Percentiles rank a stretch among this genome's conserved stretches.
phyloP scores from a whole-genome alignment of 2,329 filamentous ascomycete species.

The Rachicladosporium sp. region DNA sequence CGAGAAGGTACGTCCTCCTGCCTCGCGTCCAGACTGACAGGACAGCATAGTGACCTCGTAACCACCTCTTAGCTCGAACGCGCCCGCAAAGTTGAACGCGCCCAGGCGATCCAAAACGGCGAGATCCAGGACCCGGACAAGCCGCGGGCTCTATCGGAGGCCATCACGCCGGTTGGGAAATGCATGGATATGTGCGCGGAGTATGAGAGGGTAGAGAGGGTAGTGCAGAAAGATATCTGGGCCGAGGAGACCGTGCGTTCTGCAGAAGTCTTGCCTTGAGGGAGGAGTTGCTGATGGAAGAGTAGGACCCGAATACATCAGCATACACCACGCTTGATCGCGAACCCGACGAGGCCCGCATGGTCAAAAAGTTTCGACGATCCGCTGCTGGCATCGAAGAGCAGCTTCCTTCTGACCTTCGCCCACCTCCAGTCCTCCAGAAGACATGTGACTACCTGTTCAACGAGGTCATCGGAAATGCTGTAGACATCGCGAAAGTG shows the following conservation, averaged over 20 bases:
- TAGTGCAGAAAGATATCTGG: constrained; percentile 50
- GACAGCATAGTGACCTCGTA: constrained; percentile 16
- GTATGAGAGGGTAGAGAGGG: constrained; percentile 49
- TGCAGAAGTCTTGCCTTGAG: constrained; percentile 1
- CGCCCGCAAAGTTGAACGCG: constrained; percentile 37
- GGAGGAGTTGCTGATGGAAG: constrained; percentile 14
- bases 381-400: constrained; percentile 52
- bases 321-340: constrained; percentile 17
- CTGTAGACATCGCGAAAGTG: constrained; percentile 37
- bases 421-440: constrained; percentile 39
- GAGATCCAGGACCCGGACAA: constrained; percentile 48
- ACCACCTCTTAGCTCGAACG: constrained; percentile 29
- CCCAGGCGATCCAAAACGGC: constrained; percentile 39
- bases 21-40: constrained; percentile 13
- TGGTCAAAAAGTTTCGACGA: constrained; percentile 53
- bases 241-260: constrained; percentile 44
- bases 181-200: constrained; percentile 55
- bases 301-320: constrained; percentile 18
- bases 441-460: constrained; percentile 34
- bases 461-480: constrained; percentile 37
- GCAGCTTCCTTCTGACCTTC: constrained; percentile 51
- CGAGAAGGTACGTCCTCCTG: constrained; percentile 11
- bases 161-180: constrained; percentile 49
- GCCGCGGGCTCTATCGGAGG: constrained; percentile 46
- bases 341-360: constrained; percentile 38